Evolutionary conservation across 192 early-diverging fungal genomes (phyloP), one percentile per base, ranked within the genome.

Genomic region (Linnemannia schmuckeri): DNA sequence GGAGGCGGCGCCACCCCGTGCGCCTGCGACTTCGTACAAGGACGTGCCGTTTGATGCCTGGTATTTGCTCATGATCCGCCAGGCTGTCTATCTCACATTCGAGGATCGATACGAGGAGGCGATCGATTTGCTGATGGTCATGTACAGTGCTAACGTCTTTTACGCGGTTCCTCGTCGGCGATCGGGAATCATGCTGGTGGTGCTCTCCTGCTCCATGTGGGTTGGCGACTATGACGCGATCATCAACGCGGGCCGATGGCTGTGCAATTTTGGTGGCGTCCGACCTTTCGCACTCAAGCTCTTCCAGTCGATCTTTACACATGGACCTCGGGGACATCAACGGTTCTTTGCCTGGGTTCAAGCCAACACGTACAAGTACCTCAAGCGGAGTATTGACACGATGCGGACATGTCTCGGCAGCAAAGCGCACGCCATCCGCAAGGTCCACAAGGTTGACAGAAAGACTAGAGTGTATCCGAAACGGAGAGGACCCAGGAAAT

Each of bases 161-260:
- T 87, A 77, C 68, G 20, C 47, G 0, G 76, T 81, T 4, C 63
- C 85, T 10, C 79, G 85, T n/a, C 80, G 85, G 33, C 70, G 85
- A 47, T 87, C 85, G 0, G 85, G 85, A 8, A 87, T 87, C 66
- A 81, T 87, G 76, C 17, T 87, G 24, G 85, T 81, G 18, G 37
- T 77, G 33, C 79, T 87, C 18, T 71, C 85, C 38, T 87, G 85
- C 27, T 79, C 85, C n/a, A 87, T 87, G 70, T 87, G 85, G 85
- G 79, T 70, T n/a, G 72, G 41, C 18, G 85, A 87, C n/a, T 66
- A 78, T 37, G 85, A 57, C 20, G 76, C 75, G 12, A 47, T 77
- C 18, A 55, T 77, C 12, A 87, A 75, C 13, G 85, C 79, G 1
- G 79, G 70, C 3, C 85, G 85, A 8, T 81, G 72, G 57, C 57